These are phyloP conservation scores for Zygoascus flipseniorum DNA, from an alignment of 805 yeast species.

Conservation along the genomic window DNA sequence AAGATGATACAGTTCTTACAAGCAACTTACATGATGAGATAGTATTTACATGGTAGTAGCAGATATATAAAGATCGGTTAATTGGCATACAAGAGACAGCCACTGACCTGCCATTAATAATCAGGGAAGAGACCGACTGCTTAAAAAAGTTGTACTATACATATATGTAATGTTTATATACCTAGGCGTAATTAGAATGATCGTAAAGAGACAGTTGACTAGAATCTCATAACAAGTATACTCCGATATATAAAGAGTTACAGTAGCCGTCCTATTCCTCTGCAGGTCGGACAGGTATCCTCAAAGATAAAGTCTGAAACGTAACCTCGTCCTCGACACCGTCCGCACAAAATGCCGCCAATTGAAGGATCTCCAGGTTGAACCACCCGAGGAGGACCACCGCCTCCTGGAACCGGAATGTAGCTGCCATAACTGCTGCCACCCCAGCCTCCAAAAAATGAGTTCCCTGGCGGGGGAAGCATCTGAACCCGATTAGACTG, in stretches of 20 bases:
- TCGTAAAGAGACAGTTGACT: too few species aligned
- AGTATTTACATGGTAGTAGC: not conserved
- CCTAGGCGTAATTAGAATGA: too few species aligned
- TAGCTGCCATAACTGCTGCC: not conserved
- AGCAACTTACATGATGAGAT: not conserved
- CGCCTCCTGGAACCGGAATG: conserved; percentile 20
- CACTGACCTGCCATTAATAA: too few species aligned
- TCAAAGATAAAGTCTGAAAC: conserved; percentile 48
- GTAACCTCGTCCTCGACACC: conserved; percentile 60
- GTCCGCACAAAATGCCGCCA: conserved; percentile 69
- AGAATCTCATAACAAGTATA: too few species aligned
- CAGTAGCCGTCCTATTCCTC: conserved; percentile 51
- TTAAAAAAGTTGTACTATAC: too few species aligned
- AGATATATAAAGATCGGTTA: not conserved
- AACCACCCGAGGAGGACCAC: conserved; percentile 37
- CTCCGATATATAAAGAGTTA: not conserved
- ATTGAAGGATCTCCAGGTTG: conserved; percentile 69
- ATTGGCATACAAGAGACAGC: not conserved
- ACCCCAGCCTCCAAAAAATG: not conserved
- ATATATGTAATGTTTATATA: too few species aligned
- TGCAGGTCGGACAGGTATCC: conserved; percentile 55
- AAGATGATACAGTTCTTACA: not conserved
- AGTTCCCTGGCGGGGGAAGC: conserved; percentile 15
- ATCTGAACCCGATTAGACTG: conserved; percentile 22
- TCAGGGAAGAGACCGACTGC: too few species aligned